These are phyloP conservation scores for Aspergillus fumigatus DNA, from an alignment of 2,329 filamentous ascomycete species.

Conservation along the genomic window DNA sequence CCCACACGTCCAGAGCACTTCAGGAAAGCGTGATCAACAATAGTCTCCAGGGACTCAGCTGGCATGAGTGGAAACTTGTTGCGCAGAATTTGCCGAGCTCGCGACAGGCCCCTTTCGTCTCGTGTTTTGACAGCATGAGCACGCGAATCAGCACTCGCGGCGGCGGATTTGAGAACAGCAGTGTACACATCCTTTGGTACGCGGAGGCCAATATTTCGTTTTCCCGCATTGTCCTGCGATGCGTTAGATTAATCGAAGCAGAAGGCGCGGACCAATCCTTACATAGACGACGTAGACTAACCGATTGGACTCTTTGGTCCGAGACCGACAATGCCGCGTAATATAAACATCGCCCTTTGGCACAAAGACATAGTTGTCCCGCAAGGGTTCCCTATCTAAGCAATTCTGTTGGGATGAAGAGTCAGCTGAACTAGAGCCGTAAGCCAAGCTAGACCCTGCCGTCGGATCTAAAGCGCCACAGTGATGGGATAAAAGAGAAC, in stretches of 20 bases:
- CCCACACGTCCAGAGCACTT: conserved; percentile 40
- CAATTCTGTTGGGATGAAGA: conserved; percentile 25
- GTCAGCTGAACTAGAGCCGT: conserved; percentile 5
- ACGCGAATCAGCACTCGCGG: conserved; percentile 38
- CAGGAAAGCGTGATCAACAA: conserved; percentile 38
- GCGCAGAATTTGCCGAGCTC: conserved; percentile 23
- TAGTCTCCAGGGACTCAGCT: conserved; percentile 21
- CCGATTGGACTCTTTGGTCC: conserved; percentile 28
- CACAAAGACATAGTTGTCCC: conserved; percentile 36
- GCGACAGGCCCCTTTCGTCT: conserved; percentile 27
- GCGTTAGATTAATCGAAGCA: conserved; percentile 4
- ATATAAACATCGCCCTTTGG: conserved; percentile 41
- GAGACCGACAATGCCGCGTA: conserved; percentile 38
- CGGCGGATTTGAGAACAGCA: conserved; percentile 35
- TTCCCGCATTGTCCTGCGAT: conserved; percentile 25
- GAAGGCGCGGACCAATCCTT: conserved; percentile 7
- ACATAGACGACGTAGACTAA: conserved; percentile 38
- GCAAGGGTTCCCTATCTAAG: conserved; percentile 23
- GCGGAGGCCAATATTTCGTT: conserved; percentile 39
- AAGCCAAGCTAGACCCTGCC: background rate
- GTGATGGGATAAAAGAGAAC: background rate
- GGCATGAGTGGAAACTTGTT: conserved; percentile 39
- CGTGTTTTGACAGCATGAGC: conserved; percentile 36
- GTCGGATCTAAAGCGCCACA: background rate
- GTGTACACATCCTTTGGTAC: conserved; percentile 37